Evolutionary conservation across 352 stramenopile genomes (phyloP), one percentile per base, ranked within the genome.

Genomic region (Pythium vanterpoolii): DNA sequence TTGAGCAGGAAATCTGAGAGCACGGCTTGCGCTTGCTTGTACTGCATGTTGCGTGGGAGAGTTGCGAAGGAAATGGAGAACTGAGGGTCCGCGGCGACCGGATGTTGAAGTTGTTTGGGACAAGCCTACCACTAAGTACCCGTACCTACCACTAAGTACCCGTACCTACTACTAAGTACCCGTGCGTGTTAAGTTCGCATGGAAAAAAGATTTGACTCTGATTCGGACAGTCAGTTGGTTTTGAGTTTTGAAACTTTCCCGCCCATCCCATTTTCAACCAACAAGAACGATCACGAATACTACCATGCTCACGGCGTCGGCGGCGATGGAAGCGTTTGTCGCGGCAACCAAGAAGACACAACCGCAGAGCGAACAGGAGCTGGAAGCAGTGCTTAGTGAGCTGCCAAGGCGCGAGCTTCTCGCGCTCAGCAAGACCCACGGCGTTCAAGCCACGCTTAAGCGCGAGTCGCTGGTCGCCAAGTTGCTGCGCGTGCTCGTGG

Each of bases 1-100:
- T 84, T 77, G 60, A 85, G 71, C 27, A 92, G 39, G 19, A 90
- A 61, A 30, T 90, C 83, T 30, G 76, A 85, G 11, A 92, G 68
- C 40, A 76, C 56, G 19, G 65, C 52, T 44, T 87, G 70, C 40
- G 60, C 64, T 45, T 81, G 72, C 64, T 79, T 83, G 42, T 69
- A 42, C 47, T 88, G 82, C 83, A 92, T 88, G 26, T 30, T 38
- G 40, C 6, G 31, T 10, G 26, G 2, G 42, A 48, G 42, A 48
- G 10, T n/a, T n/a, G n/a, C n/a, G n/a, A n/a, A 21, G 43, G 3
- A 19, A 31, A 14, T 27, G 6, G 3, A 24, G 5, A 21, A 55
- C 6, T 55, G 19, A 42, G 8, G 5, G 21, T 19, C 39, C 18
- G 49, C 6, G 44, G 36, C 8, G 7, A 34, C 24, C 19, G 13